Percentiles rank a stretch among this genome's conserved stretches.
These are phyloP conservation scores for Populus tomentosa DNA, from an alignment of 441 rosid genomes.

Conservation along the genomic window DNA sequence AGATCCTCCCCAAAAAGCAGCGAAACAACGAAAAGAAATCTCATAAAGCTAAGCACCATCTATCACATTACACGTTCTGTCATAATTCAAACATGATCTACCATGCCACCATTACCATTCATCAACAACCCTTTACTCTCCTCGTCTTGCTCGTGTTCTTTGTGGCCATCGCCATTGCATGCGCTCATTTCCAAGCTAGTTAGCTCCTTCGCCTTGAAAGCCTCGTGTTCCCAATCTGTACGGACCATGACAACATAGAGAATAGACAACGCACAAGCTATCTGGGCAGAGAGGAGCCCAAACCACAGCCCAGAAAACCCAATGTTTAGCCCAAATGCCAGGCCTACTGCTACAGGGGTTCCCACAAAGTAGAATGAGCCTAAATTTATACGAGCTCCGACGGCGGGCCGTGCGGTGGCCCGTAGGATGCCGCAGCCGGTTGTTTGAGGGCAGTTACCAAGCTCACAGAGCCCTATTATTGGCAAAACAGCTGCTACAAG, in stretches of 20 bases:
- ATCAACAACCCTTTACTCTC: slow-evolving; percentile 44
- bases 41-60: slow-evolving; percentile 15
- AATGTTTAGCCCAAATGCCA: slow-evolving; percentile 63
- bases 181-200: slow-evolving; percentile 47
- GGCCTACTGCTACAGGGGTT: slow-evolving; percentile 82
- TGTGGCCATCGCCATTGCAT: slow-evolving; percentile 15
- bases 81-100: slow-evolving; percentile 12
- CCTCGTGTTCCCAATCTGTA: slow-evolving; percentile 91
- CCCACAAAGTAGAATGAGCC: slow-evolving; percentile 90
- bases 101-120: slow-evolving; percentile 36
- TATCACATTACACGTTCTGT: not conserved
- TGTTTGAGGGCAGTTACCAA: slow-evolving; percentile 93
- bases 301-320: slow-evolving; percentile 94
- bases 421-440: slow-evolving; percentile 91
- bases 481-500: slow-evolving; percentile 85
- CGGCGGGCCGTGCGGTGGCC: slow-evolving; percentile 75
- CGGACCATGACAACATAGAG: slow-evolving; percentile 51
- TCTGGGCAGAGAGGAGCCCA: slow-evolving; percentile 83
- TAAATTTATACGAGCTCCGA: slow-evolving; percentile 76
- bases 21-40: slow-evolving; percentile 17
- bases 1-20: slow-evolving; percentile 15
- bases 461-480: slow-evolving; percentile 82
- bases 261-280: slow-evolving; percentile 67
- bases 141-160: slow-evolving; percentile 12
- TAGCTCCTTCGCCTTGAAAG: slow-evolving; percentile 55